Base-by-base conservation (phyloP, 2,329 filamentous ascomycete species). In the Diaporthe nobilis region DNA sequence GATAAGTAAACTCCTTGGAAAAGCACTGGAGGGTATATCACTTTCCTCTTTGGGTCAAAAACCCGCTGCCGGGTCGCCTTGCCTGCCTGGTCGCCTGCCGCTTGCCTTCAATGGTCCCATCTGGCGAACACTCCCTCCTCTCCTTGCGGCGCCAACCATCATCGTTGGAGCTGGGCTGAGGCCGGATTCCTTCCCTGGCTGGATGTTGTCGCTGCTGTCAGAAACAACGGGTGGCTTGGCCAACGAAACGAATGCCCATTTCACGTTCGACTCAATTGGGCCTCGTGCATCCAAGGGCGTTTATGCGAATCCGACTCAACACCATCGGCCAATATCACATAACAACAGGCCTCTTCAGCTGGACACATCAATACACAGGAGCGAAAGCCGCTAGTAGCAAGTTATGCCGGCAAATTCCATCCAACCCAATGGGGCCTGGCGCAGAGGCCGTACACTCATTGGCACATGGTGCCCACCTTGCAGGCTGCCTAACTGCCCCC, bases 181-280 rank as follows among this genome's bases (percentile, higher is more conserved):
- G 28, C 42, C 31, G 22, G 5, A 15, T 17, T 34, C 49, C 20
- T 49, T 7, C 34, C 47, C 31, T n/a, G 31, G 57, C 15, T 42
- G n/a, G 17, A 17, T 51, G 8, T n/a, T 42, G 6, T 51, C 63
- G 44, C 61, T 28, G 61, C 55, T 67, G 74, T 73, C 70, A 73
- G 63, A 17, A 44, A 63, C 53, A n/a, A 72, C 42, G 57, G 73
- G 55, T 34, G 49, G 65, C 65, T 51, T 65, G 58, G 73, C 73
- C 55, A 71, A 71, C 71, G 34, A 65, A 37, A 47, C 34, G 28
- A 55, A 28, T 49, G 44, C 61, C 61, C n/a, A 31, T 31, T 31
- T 31, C 31, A 22, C 10, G 47, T 31, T 20, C 60, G 34, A 17
- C 71, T 51, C 71, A 31, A 65, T 55, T 31, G n/a, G 49, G 49